Conservation (phyloP, 2,329 filamentous ascomycete genomes). For the Trichoderma pleuroti region DNA sequence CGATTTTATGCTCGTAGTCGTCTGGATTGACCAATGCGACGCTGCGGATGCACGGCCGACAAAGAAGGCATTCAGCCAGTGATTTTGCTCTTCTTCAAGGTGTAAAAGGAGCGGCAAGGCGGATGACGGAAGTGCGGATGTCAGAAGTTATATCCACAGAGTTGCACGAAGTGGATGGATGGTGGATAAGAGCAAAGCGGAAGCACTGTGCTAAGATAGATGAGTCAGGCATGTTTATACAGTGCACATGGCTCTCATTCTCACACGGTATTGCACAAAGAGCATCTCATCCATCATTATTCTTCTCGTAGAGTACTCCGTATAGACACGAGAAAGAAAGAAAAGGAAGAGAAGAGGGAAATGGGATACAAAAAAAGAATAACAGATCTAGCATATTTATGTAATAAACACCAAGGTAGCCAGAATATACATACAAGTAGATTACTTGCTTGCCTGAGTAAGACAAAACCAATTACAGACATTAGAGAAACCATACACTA, state of each 20-base stretch:
- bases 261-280: background rate
- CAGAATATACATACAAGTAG: background rate
- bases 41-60: background rate
- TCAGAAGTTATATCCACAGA: background rate
- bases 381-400: background rate
- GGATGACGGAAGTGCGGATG: slow-evolving; percentile 9
- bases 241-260: too few species aligned
- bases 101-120: background rate
- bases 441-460: background rate
- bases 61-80: background rate
- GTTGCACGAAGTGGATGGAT: background rate
- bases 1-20: background rate
- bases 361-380: too few species aligned
- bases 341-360: background rate
- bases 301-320: background rate
- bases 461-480: background rate
- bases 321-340: background rate
- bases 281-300: background rate
- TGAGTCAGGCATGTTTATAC: background rate
- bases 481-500: background rate
- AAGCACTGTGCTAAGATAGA: slow-evolving; percentile 15
- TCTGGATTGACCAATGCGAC: background rate
- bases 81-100: background rate
- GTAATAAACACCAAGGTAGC: background rate
- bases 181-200: background rate